phyloP scores from a whole-genome alignment of 192 early-diverging fungal species.

The Rhizophlyctis rosea region DNA sequence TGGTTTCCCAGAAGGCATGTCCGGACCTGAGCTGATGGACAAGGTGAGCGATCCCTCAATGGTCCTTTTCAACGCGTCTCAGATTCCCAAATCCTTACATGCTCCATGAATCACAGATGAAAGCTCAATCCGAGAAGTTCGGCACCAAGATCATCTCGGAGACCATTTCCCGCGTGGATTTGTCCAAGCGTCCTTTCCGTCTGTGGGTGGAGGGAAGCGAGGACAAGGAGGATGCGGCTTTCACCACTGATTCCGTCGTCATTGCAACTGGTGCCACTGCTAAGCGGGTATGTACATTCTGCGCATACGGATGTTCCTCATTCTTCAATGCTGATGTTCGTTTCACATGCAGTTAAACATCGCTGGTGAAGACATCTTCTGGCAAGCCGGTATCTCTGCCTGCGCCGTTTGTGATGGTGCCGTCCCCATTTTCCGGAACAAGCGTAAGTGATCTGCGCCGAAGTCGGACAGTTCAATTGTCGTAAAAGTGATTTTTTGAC shows the following conservation, averaged over 20 bases:
- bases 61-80: too few species aligned
- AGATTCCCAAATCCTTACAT: background rate
- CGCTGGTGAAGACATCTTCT: constrained; percentile 86
- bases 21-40: constrained; percentile 83
- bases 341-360: constrained; percentile 24
- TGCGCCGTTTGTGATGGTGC: constrained; percentile 98
- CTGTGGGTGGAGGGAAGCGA: constrained; percentile 81
- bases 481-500: background rate
- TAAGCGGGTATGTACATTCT: constrained; percentile 51
- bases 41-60: constrained; percentile 71
- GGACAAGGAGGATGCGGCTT: constrained; percentile 57
- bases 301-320: constrained; percentile 1
- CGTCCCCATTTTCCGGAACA: constrained; percentile 90
- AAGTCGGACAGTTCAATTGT: background rate
- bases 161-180: constrained; percentile 85
- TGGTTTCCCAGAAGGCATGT: constrained; percentile 90
- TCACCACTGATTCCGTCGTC: constrained; percentile 77
- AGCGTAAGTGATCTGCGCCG: constrained; percentile 40
- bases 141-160: constrained; percentile 88
- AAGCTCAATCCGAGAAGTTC: constrained; percentile 72
- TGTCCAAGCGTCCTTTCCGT: constrained; percentile 76
- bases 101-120: background rate
- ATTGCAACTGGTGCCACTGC: constrained; percentile 96
- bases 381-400: constrained; percentile 94
- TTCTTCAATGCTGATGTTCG: constrained; percentile 2